These are phyloP conservation scores for Epichloe uncinata DNA, from an alignment of 2,329 filamentous ascomycete species.

Conservation along the genomic window DNA sequence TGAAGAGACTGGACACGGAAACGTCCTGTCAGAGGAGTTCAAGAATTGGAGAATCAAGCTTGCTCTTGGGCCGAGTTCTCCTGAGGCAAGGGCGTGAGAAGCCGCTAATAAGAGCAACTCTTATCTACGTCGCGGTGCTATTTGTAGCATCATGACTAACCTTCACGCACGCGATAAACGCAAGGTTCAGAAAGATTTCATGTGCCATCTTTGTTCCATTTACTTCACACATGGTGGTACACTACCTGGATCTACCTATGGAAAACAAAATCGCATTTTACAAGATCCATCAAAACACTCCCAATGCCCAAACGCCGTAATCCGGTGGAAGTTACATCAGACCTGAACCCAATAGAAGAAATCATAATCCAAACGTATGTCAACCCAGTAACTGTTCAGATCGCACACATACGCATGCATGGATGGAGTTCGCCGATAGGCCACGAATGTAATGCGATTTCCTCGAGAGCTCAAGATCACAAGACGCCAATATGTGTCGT, in stretches of 20 bases:
- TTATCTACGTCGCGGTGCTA: neutral
- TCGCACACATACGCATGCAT: neutral
- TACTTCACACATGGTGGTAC: constrained; percentile 8
- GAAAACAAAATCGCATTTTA: neutral
- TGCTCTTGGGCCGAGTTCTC: constrained; percentile 18
- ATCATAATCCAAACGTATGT: constrained; percentile 1
- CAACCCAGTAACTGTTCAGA: neutral
- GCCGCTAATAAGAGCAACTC: neutral
- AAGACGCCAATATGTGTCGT: neutral
- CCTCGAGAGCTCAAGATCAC: neutral
- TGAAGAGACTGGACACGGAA: constrained; percentile 60
- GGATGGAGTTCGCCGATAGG: neutral
- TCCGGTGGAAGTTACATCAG: neutral
- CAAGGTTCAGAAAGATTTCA: neutral
- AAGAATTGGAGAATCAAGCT: constrained; percentile 57
- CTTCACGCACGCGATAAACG: neutral
- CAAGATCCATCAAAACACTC: neutral
- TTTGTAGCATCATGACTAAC: neutral
- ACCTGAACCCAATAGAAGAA: constrained; percentile 1
- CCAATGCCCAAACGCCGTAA: constrained; percentile 6
- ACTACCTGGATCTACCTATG: constrained; percentile 10
- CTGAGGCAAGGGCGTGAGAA: neutral
- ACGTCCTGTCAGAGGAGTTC: constrained; percentile 66
- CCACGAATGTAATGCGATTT: neutral
- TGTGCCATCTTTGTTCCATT: neutral